Evolutionary conservation across 495 filamentous ascomycete genomes (phyloP).

Genomic region (Aspergillus taichungensis): DNA sequence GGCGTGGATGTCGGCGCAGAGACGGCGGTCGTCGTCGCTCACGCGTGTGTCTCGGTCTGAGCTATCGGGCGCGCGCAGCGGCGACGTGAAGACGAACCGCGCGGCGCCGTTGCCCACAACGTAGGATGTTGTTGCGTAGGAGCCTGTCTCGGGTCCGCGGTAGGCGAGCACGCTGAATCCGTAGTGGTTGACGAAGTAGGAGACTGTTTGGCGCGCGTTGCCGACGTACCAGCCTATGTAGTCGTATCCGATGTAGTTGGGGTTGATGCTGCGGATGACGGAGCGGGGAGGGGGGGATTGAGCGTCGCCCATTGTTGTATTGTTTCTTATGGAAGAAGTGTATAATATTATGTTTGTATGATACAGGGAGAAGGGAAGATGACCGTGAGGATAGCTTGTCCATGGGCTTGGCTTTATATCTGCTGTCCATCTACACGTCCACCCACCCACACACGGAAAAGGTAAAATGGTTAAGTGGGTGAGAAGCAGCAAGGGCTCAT

Average conservation of each 20-base stretch:
- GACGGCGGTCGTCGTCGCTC: constrained; percentile 31
- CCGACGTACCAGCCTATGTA: constrained; percentile 73
- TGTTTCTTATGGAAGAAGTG: too few relatives aligned
- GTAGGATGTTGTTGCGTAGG: constrained; percentile 54
- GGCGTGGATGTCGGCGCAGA: constrained; percentile 51
- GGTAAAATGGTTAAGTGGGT: too few relatives aligned
- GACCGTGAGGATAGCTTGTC: too few relatives aligned
- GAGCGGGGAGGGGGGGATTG: not conserved
- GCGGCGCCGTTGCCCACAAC: constrained; percentile 58
- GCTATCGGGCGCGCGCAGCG: constrained; percentile 40
- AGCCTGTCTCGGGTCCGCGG: constrained; percentile 66
- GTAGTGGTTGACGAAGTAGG: constrained; percentile 61
- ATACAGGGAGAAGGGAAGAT: too few relatives aligned
- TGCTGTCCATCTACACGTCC: too few relatives aligned
- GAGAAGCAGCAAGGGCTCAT: too few relatives aligned
- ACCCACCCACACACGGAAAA: too few relatives aligned
- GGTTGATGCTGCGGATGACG: constrained; percentile 1
- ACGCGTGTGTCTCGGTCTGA: constrained; percentile 2
- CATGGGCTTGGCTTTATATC: too few relatives aligned
- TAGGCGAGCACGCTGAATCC: constrained; percentile 63
- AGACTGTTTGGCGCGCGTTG: constrained; percentile 70
- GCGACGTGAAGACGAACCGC: constrained; percentile 62
- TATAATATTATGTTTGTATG: too few relatives aligned
- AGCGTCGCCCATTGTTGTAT: not conserved
- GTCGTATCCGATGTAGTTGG: constrained; percentile 56